These are phyloP conservation scores for Didymella glomerata DNA, from an alignment of 2,329 filamentous ascomycete genomes.

Conservation along the genomic window DNA sequence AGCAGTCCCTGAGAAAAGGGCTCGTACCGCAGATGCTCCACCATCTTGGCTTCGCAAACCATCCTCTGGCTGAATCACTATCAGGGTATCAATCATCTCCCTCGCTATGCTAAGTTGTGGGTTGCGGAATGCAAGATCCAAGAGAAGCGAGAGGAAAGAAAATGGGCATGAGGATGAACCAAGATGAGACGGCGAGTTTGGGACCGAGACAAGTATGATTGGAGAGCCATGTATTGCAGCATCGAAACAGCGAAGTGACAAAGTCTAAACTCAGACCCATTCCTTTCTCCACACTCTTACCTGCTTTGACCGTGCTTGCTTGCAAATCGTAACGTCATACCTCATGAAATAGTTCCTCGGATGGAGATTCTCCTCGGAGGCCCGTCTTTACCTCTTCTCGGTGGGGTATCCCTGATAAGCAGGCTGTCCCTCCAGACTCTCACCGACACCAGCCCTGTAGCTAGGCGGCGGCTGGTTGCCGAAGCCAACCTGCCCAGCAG, in stretches of 20 bases:
- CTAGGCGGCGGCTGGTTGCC: conserved; percentile 48
- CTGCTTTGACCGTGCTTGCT: neutral
- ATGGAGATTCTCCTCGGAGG: too few relatives aligned
- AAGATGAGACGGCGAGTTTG: too few relatives aligned
- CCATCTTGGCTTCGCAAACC: neutral
- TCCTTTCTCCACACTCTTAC: neutral
- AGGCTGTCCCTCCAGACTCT: conserved; percentile 48
- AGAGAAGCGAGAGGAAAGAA: too few relatives aligned
- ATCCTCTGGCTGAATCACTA: neutral
- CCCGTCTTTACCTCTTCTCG: conserved; percentile 40
- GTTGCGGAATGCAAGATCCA: too few relatives aligned
- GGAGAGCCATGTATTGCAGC: neutral
- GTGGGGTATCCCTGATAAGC: conserved; percentile 42
- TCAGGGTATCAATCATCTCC: too few relatives aligned
- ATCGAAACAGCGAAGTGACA: neutral
- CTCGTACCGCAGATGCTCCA: neutral
- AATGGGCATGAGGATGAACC: too few relatives aligned
- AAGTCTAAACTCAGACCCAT: neutral
- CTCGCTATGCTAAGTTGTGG: too few relatives aligned
- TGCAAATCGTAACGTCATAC: conserved; percentile 31
- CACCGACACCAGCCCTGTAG: conserved; percentile 48
- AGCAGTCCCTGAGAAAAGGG: too few relatives aligned
- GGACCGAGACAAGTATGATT: too few relatives aligned
- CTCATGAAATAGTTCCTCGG: conserved; percentile 22
- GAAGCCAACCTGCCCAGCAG: conserved; percentile 46